Conservation (phyloP, 2,329 filamentous ascomycete genomes). For the Orbilia ellipsospora region DNA sequence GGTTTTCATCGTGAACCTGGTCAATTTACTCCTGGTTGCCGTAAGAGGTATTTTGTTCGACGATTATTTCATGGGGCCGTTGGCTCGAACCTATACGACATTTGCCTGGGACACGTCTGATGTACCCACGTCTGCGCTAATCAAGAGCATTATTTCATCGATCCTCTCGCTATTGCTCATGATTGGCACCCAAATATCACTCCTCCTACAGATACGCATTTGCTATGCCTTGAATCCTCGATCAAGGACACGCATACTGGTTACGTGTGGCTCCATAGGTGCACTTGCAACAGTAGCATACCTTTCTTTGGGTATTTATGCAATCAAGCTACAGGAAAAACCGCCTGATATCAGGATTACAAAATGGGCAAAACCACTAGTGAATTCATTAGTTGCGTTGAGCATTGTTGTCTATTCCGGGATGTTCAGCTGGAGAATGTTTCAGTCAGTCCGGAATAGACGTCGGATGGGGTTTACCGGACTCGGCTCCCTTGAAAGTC, state of each 20-base stretch:
- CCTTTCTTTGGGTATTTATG: conserved; percentile 67
- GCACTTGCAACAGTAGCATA: conserved; percentile 68
- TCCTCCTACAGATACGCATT: conserved; percentile 73
- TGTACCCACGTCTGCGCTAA: conserved; percentile 65
- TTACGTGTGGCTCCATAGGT: conserved; percentile 66
- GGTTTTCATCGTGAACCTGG: conserved; percentile 74
- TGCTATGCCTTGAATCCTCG: conserved; percentile 64
- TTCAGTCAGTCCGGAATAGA: conserved; percentile 35
- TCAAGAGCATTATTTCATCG: conserved; percentile 65
- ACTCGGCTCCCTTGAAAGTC: conserved; percentile 42
- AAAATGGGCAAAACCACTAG: conserved; percentile 46
- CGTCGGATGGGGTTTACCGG: conserved; percentile 42
- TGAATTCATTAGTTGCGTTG: conserved; percentile 37
- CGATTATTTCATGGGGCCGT: conserved; percentile 72
- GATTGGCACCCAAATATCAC: conserved; percentile 69
- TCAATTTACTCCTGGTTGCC: conserved; percentile 71
- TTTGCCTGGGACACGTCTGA: conserved; percentile 69
- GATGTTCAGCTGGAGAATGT: conserved; percentile 36
- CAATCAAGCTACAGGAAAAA: conserved; percentile 63
- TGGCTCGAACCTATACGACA: conserved; percentile 71
- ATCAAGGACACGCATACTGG: conserved; percentile 63
- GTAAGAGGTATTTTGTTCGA: conserved; percentile 70
- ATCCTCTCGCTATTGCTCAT: conserved; percentile 68
- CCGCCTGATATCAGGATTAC: conserved; percentile 57
- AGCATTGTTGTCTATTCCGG: conserved; percentile 56